Evolutionary conservation across 768 basidiomycete species (phyloP), one percentile per base, ranked within the genome.

Genomic region (Phlebiopsis flavidoalba): DNA sequence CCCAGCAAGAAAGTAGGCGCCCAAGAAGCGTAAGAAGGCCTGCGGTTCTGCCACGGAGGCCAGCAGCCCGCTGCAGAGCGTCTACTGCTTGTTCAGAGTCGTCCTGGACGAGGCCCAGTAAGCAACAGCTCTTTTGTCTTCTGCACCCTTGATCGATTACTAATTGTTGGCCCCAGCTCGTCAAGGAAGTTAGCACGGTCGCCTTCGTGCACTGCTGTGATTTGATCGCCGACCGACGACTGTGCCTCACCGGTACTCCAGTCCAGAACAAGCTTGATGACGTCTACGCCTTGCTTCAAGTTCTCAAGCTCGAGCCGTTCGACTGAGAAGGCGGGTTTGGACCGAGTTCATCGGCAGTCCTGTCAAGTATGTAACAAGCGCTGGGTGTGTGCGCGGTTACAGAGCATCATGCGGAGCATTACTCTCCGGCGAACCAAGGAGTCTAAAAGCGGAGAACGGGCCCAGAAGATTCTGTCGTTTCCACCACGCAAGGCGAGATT

Each of bases 191-290:
- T 6, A 82, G 84, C 22, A 99, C 97, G 1, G 93, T 98, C 47
- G 95, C 90, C 48, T 94, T 63, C 87, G 93, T 59, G 97, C 97
- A n/a, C 7, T 95, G 91, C 12, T 98, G 97, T 73, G 95, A 97
- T 72, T 82, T 99, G 53, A 83, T 89, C 73, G 93, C 97, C 15
- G 93, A 98, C 70, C 87, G 97, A 56, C 87, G 97, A 15, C 78
- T 98, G 47, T 95, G 93, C 72, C 79, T 99, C 45, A 95, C 95
- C n/a, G 97, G 97, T 59, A 99, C 97, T 8, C 97, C 97, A 1
- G 94, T 99, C 40, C 97, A 99, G 77, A 99, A 99, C 80, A 97
- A 96, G 74, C 84, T 98, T 56, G 97, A 98, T 75, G 97, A 99
- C 70, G 89, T 99, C 53, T 98, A 89, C 73, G 97, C 97, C 5